phyloP scores from a whole-genome alignment of 345 rosid species.

The Cochlearia excelsa region DNA sequence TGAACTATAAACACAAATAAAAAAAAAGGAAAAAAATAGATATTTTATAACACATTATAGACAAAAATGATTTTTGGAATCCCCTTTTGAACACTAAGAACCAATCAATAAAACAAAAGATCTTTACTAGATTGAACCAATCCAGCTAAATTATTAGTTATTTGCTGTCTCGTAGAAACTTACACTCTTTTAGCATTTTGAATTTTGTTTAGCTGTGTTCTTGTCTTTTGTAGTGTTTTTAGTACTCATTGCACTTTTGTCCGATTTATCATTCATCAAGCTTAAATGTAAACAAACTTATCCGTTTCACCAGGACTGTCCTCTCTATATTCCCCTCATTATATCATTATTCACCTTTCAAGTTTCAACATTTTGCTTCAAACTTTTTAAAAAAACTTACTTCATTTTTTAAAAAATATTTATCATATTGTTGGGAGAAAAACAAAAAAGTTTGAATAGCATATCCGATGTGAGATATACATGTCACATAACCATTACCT shows the following conservation, averaged over 20 bases:
- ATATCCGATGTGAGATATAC: slow-evolving; percentile 36
- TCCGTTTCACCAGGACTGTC: slow-evolving; percentile 30
- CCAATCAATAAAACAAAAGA: no score
- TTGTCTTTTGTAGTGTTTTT: slow-evolving; percentile 30
- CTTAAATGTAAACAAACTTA: slow-evolving; percentile 24
- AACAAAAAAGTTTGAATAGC: slow-evolving; percentile 26
- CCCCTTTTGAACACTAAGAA: no score
- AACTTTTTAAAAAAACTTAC: not conserved
- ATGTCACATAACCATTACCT: slow-evolving; percentile 33
- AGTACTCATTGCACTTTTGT: slow-evolving; percentile 33
- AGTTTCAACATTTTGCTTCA: slow-evolving; percentile 19
- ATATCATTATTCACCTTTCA: slow-evolving; percentile 15
- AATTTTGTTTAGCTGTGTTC: not conserved
- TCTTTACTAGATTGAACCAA: slow-evolving; percentile 17
- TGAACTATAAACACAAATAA: no score
- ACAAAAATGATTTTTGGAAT: no score
- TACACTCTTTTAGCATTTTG: slow-evolving; percentile 8
- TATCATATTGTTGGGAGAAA: slow-evolving; percentile 21
- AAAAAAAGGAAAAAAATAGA: no score
- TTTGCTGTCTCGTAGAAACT: slow-evolving; percentile 30
- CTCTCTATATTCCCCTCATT: slow-evolving; percentile 22
- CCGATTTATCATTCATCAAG: slow-evolving; percentile 19
- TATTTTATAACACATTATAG: no score
- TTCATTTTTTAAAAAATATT: not conserved
- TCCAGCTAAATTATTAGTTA: slow-evolving; percentile 15